Evolutionary conservation across 306 rosid species (phyloP), one percentile per base, ranked within the genome.

Genomic region (Acacia confusa): DNA sequence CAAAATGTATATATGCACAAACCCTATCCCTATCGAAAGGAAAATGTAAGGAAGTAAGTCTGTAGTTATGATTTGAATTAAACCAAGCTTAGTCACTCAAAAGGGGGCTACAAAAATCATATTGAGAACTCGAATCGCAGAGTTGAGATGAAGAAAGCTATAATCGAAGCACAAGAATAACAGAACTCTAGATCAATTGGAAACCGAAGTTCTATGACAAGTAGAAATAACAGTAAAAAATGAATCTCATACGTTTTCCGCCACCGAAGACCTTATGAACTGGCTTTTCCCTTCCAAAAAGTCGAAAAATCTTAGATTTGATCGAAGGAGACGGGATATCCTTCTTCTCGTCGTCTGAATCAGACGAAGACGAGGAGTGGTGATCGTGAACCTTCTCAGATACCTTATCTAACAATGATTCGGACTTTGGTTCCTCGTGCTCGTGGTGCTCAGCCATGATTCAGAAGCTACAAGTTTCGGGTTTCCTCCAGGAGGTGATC

Each of bases 181-280:
- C 17, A 50, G 47, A 22, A 19, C 64, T 69, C 40, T 1, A 63
- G 3, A 70, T 36, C 19, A 50, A n/a, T 25, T 1, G 71, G 64
- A 72, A 40, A 60, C 60, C 41, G 2, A 44, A 73, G 0, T 6
- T 7, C 27, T 1, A 10, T 2, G 57, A 3, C 15, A 40, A 20
- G 40, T 0, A 41, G 0, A 47, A 32, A 74, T 17, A 6, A 4
- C 40, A 14, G 69, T 28, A 27, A n/a, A 28, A 14, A 2, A 13
- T 66, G 36, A 57, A 70, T 0, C 61, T 41, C 94, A 64, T 86
- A 93, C 99, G 93, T 89, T 90, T 93, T 86, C 99, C 99, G 1
- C 99, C 99, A 20, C 99, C 99, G 16, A 96, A 66, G 79, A 92
- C 97, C 79, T 83, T 72, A 89, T 96, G 98, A 64, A 96, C 86